phyloP scores from a whole-genome alignment of 805 yeast species.

The Kockiozyma suomiensis region DNA sequence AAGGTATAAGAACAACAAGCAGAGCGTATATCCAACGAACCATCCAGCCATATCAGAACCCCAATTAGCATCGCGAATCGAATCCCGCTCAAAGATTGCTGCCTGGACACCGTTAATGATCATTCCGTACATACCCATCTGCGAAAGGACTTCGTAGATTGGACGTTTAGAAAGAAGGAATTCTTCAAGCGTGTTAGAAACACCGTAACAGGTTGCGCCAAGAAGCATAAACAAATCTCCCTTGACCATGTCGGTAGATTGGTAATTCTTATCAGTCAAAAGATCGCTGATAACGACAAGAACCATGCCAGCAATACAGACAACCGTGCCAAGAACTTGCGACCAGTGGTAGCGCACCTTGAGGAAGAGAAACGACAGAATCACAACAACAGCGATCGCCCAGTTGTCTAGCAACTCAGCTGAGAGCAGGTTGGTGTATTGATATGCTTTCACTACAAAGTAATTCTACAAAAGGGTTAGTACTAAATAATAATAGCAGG shows the following conservation, averaged over 20 bases:
- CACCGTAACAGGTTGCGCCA: conserved; percentile 51
- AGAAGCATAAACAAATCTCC: conserved; percentile 50
- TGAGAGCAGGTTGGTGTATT: conserved; percentile 48
- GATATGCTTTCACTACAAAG: conserved; percentile 50
- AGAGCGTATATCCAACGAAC: conserved; percentile 48
- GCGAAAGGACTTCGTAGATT: conserved; percentile 49
- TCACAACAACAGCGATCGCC: conserved; percentile 50
- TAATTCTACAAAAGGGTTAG: conserved; percentile 40
- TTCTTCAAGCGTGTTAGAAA: conserved; percentile 50
- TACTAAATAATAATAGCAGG: no score
- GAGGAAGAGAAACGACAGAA: conserved; percentile 47
- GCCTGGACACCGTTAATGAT: conserved; percentile 50
- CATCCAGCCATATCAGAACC: conserved; percentile 47
- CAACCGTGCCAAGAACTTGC: conserved; percentile 46
- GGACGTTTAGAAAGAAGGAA: conserved; percentile 51
- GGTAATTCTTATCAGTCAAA: conserved; percentile 47
- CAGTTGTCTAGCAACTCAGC: conserved; percentile 51
- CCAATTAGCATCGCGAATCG: conserved; percentile 47
- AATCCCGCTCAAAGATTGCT: conserved; percentile 48
- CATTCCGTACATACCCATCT: conserved; percentile 48
- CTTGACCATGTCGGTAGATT: conserved; percentile 47
- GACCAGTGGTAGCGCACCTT: conserved; percentile 53
- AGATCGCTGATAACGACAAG: conserved; percentile 47
- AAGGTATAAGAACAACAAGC: conserved; percentile 46
- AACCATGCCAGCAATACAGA: conserved; percentile 50